Conservation (phyloP, 2,329 filamentous ascomycete genomes). For the Mycosphaerella sp. region DNA sequence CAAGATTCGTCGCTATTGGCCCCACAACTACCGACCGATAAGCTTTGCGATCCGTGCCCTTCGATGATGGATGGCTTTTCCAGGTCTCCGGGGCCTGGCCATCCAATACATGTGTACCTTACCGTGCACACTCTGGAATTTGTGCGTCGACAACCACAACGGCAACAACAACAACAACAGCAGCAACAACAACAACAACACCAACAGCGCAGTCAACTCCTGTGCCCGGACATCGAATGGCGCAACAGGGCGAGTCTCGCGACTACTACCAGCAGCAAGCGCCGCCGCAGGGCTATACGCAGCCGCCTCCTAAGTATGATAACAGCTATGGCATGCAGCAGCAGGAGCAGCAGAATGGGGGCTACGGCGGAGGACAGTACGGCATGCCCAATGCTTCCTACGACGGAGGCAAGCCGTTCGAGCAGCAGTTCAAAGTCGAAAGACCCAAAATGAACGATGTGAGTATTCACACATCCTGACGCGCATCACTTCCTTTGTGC, state of each 20-base stretch:
- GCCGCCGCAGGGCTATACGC: conserved; percentile 4
- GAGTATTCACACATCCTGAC: conserved; percentile 1
- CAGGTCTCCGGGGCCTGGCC: no score
- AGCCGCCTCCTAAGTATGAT: conserved; percentile 14
- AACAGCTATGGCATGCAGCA: conserved; percentile 23
- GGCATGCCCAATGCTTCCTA: conserved; percentile 24
- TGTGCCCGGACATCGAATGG: conserved; percentile 7
- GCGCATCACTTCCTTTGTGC: background rate
- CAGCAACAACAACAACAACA: background rate
- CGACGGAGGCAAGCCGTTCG: conserved; percentile 52
- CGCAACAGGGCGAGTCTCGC: conserved; percentile 12
- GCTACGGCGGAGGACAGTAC: conserved; percentile 24
- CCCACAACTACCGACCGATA: background rate
- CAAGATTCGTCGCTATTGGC: background rate
- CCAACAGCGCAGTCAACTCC: background rate
- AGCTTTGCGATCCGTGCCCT: background rate
- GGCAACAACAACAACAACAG: background rate
- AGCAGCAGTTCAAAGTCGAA: conserved; percentile 75
- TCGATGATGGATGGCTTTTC: no score
- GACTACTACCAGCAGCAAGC: conserved; percentile 13
- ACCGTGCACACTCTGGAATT: background rate
- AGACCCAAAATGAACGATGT: conserved; percentile 80
- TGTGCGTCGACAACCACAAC: conserved; percentile 2
- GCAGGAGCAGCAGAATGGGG: background rate
- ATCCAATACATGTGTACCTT: background rate